These are phyloP conservation scores for Beauveria sp. DNA, from an alignment of 2,329 filamentous ascomycete genomes.

Conservation along the genomic window DNA sequence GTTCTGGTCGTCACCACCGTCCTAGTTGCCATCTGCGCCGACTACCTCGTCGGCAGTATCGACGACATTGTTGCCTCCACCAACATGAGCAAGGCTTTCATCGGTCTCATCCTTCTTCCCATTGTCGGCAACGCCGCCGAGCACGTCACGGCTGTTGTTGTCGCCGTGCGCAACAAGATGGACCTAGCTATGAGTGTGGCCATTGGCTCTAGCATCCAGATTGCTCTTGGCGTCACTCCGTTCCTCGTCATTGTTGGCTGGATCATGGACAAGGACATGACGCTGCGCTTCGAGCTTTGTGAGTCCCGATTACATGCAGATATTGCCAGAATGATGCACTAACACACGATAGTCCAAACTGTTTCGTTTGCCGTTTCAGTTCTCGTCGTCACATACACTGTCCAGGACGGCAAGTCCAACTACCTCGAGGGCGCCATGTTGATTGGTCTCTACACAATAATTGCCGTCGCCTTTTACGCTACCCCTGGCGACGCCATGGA, in stretches of 20 bases:
- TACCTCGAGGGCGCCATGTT: constrained; percentile 74
- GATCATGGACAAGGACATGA: constrained; percentile 67
- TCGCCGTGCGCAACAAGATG: constrained; percentile 72
- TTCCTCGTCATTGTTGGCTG: constrained; percentile 74
- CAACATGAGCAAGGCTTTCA: constrained; percentile 72
- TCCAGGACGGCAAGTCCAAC: constrained; percentile 77
- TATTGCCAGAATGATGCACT: not conserved
- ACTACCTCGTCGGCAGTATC: constrained; percentile 71
- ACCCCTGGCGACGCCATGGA: constrained; percentile 43
- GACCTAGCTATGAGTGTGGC: constrained; percentile 69
- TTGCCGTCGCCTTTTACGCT: constrained; percentile 53
- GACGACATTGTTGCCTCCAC: constrained; percentile 62
- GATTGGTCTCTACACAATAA: constrained; percentile 48
- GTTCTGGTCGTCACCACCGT: constrained; percentile 64
- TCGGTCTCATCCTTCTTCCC: constrained; percentile 70
- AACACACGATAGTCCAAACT: constrained; percentile 50
- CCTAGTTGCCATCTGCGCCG: constrained; percentile 65
- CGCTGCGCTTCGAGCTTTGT: constrained; percentile 66
- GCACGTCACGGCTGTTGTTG: constrained; percentile 74
- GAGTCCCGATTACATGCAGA: constrained; percentile 15
- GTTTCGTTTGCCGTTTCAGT: constrained; percentile 71
- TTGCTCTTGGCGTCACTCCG: constrained; percentile 73
- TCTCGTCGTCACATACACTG: constrained; percentile 66
- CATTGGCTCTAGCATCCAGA: constrained; percentile 76
- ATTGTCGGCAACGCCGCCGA: constrained; percentile 77